A percentile compares a stretch with the other conserved stretches of the same genome.
phyloP scores from a whole-genome alignment of 1,284 basidiomycete species.

The Cryptococcus maquisensis region DNA sequence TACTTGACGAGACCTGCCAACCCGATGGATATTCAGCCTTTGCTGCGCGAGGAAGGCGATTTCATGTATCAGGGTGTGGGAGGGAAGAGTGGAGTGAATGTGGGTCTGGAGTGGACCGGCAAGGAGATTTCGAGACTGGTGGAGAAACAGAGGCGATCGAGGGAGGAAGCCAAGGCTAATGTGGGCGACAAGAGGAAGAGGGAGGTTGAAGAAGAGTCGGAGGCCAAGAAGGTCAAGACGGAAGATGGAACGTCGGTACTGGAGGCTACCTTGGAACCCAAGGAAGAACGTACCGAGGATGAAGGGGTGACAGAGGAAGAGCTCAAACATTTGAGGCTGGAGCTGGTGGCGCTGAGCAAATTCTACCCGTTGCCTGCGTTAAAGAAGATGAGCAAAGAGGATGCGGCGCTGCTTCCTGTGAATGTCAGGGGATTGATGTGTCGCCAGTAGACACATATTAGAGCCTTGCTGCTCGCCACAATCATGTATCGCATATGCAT shows the following conservation, averaged over 20 bases:
- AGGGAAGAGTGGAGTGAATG: conserved; percentile 26
- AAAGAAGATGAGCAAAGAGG: conserved; percentile 35
- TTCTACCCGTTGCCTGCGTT: conserved; percentile 44
- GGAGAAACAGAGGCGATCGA: background rate
- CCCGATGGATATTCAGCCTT: conserved; percentile 35
- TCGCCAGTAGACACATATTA: background rate
- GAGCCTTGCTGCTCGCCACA: background rate
- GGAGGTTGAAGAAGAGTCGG: background rate
- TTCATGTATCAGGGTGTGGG: conserved; percentile 35
- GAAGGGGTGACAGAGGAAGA: conserved; percentile 9
- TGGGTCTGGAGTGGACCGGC: conserved; percentile 30
- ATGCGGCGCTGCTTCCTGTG: conserved; percentile 36
- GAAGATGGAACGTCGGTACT: background rate
- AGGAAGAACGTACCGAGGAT: background rate
- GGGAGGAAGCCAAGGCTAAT: background rate
- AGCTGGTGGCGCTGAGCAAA: conserved; percentile 41
- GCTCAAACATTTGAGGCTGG: conserved; percentile 33
- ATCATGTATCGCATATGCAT: too few species aligned
- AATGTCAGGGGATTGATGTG: conserved; percentile 41
- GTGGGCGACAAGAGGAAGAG: conserved; percentile 1
- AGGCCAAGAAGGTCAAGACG: conserved; percentile 1
- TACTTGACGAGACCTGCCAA: conserved; percentile 23
- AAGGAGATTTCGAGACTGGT: conserved; percentile 21
- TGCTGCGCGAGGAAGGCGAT: conserved; percentile 32
- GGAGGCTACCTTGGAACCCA: background rate